Base-by-base conservation (phyloP, 2,329 filamentous ascomycete genomes). In the Plenodomus tracheiphilus region DNA sequence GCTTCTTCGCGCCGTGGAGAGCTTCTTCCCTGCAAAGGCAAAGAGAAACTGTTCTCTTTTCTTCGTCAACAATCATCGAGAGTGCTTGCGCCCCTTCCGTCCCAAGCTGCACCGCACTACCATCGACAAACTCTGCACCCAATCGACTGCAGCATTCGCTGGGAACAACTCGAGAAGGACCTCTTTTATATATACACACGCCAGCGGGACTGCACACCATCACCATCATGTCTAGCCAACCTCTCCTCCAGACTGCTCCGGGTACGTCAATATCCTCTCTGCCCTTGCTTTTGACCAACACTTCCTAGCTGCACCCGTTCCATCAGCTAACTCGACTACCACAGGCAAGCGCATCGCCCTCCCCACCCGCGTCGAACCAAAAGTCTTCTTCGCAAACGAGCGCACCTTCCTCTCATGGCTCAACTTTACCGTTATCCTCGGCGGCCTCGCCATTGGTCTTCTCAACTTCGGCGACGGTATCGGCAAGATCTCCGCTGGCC, bases 321-420 rank as follows among this genome's bases (percentile, higher is more conserved):
- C 17, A 9, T n/a, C 15, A n/a, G 21, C 51, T 58, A 50, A 59
- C 47, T 18, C n/a, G 16, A 2, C 6, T 2, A 11, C 6, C 42
- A 25, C 65, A 96, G 93, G 93, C 83, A 99, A 99, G 80, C 91
- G 93, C 72, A 97, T 99, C 73, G 93, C 94, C 67, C 90, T 99
- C 58, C 94, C 94, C 49, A 97, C 93, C 52, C 91, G 94, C 62
- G 93, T 99, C 75, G 94, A 99, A 77, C 94, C 94, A 66, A 99
- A 99, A 78, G 94, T 99, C 80, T 99, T 97, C 85, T 99, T 99
- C 81, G 94, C 94, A 77, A 99, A 99, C 81, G 94, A 99, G 79
- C 91, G 94, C 57, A 99, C 94, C 56, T 99, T 99, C 74, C 86
- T 99, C 69, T 96, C 91, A 76, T 99, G 94, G 94, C 89, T 99